Base-by-base conservation (phyloP, 2,329 filamentous ascomycete genomes). In the Trichoderma koningii region DNA sequence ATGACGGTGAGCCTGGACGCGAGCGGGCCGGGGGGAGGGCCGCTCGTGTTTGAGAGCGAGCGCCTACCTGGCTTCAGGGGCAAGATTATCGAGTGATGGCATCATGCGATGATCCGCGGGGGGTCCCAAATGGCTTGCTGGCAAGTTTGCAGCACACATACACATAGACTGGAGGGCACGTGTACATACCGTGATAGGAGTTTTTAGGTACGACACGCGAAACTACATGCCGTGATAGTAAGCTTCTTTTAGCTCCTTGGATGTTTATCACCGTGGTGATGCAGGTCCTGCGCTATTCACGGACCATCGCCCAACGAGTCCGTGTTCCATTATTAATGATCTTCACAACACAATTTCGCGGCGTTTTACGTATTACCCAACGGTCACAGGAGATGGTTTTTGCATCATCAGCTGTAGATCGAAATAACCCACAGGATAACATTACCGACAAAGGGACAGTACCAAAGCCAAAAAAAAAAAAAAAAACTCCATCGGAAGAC, bases 1-100 rank as follows among this genome's bases (percentile, higher is more conserved):
- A 90, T 92, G 38, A 96, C 90, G 1, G 82, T 94, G 26, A 90
- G 87, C 69, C 75, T 92, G 30, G 89, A 90, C 73, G 82, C 87
- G 1, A 88, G 87, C 67, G 88, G 88, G 0, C 82, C 83, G 0
- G 84, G 84, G 1, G 88, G 87, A 1, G 87, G 87, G 0, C 87
- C 88, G 26, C 80, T 90, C 78, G 80, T 92, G 28, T 74, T 91
- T 26, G 88, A 89, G 70, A 87, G 84, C 45, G 85, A 90, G 53
- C 69, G 70, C 5, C 51, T 75, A 52, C 68, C 57, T 21, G 70
- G 70, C 14, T 65, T 75, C 10, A 72, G 70, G 5, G 77, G 76
- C 1, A 73, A 77, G 62, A 73, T 80, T 17, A 74, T 82, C 48
- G 75, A 75, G 34, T 78, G 70, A 68, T 52, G 55, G 34, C 57